These are phyloP conservation scores for Penicillium sclerotiorum DNA, from an alignment of 2,329 filamentous ascomycete genomes.

Conservation along the genomic window DNA sequence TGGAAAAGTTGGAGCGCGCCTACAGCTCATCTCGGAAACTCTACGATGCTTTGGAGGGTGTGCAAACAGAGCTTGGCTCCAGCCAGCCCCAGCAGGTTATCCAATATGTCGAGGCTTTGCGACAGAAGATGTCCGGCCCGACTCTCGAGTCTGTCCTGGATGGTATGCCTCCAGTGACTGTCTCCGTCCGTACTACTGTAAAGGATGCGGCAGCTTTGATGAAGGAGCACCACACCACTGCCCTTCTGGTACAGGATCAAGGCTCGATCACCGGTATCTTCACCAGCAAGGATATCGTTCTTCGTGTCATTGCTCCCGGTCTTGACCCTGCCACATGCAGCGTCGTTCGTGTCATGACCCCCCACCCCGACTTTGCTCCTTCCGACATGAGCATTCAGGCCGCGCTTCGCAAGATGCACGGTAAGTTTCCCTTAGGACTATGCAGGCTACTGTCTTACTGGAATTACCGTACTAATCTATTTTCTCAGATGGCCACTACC, in stretches of 20 bases:
- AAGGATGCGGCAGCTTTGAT: constrained; percentile 93
- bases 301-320: constrained; percentile 95
- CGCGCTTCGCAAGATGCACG: constrained; percentile 98
- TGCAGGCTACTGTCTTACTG: constrained; percentile 2
- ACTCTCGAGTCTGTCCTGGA: constrained; percentile 93
- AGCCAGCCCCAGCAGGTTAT: constrained; percentile 98
- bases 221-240: constrained; percentile 99
- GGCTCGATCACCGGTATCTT: constrained; percentile 98
- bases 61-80: constrained; percentile 93
- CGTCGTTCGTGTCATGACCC: constrained; percentile 98
- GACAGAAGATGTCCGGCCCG: constrained; percentile 95
- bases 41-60: constrained; percentile 95
- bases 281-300: constrained; percentile 97
- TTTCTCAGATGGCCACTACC: constrained; percentile 83
- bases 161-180: constrained; percentile 87
- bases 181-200: constrained; percentile 93
- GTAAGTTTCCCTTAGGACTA: constrained; percentile 55
- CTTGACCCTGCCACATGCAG: constrained; percentile 94
- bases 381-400: constrained; percentile 99
- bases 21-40: constrained; percentile 98
- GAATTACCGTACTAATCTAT: constrained; percentile 1
- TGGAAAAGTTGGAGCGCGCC: constrained; percentile 98
- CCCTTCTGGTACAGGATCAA: constrained; percentile 93
- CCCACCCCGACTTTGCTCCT: constrained; percentile 96
- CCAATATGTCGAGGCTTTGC: constrained; percentile 94